Evolutionary conservation across 1,284 basidiomycete species (phyloP).

Genomic region (Boletus smithii): DNA sequence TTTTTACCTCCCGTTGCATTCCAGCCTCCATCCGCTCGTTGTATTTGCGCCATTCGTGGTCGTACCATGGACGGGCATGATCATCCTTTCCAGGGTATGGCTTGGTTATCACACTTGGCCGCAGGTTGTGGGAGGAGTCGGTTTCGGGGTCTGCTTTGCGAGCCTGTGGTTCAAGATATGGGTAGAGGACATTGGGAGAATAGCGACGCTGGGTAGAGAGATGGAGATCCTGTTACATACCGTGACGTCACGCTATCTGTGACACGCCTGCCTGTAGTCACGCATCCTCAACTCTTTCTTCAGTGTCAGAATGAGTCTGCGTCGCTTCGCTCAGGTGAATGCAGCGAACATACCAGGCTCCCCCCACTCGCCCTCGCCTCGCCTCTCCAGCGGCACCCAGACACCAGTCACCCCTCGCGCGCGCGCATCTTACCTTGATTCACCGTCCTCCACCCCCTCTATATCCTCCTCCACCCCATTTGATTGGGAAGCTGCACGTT

Average conservation of each 20-base stretch:
- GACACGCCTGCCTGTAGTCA: conserved; percentile 21
- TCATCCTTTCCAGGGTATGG: conserved; percentile 70
- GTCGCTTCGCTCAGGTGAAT: conserved; percentile 51
- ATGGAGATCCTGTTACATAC: conserved; percentile 12
- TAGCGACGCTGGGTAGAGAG: conserved; percentile 20
- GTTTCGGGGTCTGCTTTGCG: conserved; percentile 58
- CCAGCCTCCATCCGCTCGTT: conserved; percentile 39
- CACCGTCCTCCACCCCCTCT: conserved; percentile 60
- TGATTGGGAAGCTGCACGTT: conserved; percentile 77
- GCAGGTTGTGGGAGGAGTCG: conserved; percentile 68
- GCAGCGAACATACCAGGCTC: conserved; percentile 32
- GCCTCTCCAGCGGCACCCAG: conserved; percentile 23
- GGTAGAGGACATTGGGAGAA: conserved; percentile 30
- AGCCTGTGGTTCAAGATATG: conserved; percentile 63
- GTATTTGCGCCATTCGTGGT: conserved; percentile 46
- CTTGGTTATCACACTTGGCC: conserved; percentile 78
- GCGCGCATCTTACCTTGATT: conserved; percentile 48
- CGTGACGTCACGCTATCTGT: conserved; percentile 30
- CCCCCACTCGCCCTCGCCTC: conserved; percentile 37
- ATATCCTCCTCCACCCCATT: conserved; percentile 70
- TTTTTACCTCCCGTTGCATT: conserved; percentile 48
- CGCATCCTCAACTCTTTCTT: conserved; percentile 12
- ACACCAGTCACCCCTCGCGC: conserved; percentile 39
- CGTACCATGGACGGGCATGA: conserved; percentile 51
- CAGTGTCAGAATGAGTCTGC: conserved; percentile 44